phyloP scores from a whole-genome alignment of 495 filamentous ascomycete genomes.

The Jackrogersella minutella region DNA sequence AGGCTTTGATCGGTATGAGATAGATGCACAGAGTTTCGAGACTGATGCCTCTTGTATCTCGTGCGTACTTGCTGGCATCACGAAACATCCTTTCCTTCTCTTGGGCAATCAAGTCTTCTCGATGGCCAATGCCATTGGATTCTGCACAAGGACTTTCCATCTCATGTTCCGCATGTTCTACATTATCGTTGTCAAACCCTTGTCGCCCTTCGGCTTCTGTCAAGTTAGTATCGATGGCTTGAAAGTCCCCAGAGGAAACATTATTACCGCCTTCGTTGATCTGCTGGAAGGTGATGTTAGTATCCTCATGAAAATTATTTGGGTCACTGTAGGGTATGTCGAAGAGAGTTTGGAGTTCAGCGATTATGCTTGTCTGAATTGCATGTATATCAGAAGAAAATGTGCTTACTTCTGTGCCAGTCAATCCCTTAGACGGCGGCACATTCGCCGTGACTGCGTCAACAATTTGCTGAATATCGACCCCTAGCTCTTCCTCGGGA shows the following conservation, averaged over 20 bases:
- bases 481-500: conserved; percentile 49
- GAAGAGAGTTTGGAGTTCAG: background rate
- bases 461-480: conserved; percentile 35
- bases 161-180: conserved; percentile 29
- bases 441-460: conserved; percentile 21
- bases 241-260: background rate
- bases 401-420: conserved; percentile 8
- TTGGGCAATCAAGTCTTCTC: background rate
- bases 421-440: conserved; percentile 3
- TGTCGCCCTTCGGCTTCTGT: background rate
- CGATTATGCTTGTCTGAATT: background rate
- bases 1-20: conserved; percentile 64
- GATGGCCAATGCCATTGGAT: background rate
- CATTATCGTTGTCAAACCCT: background rate
- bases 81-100: conserved; percentile 24
- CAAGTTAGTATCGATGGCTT: background rate
- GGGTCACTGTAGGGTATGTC: background rate
- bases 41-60: conserved; percentile 61
- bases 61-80: conserved; percentile 59
- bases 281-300: conserved; percentile 18
- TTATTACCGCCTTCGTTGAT: background rate
- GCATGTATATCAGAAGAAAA: background rate
- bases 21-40: conserved; percentile 62
- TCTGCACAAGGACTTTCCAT: conserved; percentile 23
- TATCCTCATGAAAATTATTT: background rate